Evolutionary conservation across 2,329 filamentous ascomycete species (phyloP), one percentile per base, ranked within the genome.

Genomic region (Pestalotiopsis sp.): DNA sequence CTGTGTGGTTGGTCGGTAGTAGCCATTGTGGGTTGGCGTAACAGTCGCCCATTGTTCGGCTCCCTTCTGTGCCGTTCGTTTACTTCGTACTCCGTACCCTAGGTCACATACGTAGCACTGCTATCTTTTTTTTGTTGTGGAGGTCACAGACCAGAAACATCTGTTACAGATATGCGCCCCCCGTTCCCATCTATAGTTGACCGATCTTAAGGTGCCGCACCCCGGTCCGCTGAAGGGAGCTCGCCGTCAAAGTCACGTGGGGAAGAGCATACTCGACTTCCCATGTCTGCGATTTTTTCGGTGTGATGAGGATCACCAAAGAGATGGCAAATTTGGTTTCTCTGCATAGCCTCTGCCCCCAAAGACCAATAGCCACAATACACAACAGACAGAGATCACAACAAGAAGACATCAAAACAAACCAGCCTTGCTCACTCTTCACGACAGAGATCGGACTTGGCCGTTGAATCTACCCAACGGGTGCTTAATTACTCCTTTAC

Each of bases 141-240:
- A 56, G 63, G 63, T 58, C 23, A 57, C 49, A 39, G 20, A 23
- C 13, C 49, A 31, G 63, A 66, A 66, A 66, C 49, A 57, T 49
- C 31, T 66, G 63, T 56, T 58, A 66, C 63, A 66, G 49, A 39
- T 23, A 56, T 17, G 14, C 17, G 45, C 14, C 45, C 45, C 45
- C 45, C 45, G 14, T n/a, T 52, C 63, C 31, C 17, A 31, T 45
- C 63, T 66, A 66, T 66, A 66, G 13, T 14, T 20, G 25, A 17
- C 27, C 31, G 31, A 62, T 39, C 27, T 62, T 36, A 38, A 36
- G 59, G n/a, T 52, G 45, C 20, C 17, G 45, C 17, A 52, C 45
- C 45, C 45, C 45, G 45, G 45, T 52, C 45, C 45, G 45, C 17
- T n/a, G 17, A n/a, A 52, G 45, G 45, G 45, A 52, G 17, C 45